Percentiles rank a stretch among this genome's conserved stretches.
These are phyloP conservation scores for Hypoxylon lienhwacheense DNA, from an alignment of 495 filamentous ascomycete genomes.

Conservation along the genomic window DNA sequence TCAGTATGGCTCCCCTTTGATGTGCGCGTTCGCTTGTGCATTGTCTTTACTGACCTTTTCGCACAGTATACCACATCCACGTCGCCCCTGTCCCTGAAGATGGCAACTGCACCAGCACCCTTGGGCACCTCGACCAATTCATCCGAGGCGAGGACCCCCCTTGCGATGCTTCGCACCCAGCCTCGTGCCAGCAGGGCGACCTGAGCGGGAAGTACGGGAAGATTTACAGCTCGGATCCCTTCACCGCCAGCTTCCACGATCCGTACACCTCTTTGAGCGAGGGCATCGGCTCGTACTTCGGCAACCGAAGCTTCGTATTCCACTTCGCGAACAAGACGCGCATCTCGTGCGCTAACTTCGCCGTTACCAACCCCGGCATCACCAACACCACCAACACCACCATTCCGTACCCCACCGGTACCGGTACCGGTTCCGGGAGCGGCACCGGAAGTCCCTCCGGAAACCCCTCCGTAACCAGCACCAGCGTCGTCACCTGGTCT, in stretches of 20 bases:
- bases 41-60: slow-evolving; percentile 8
- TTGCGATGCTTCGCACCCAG: slow-evolving; percentile 63
- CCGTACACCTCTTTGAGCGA: slow-evolving; percentile 63
- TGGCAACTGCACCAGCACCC: slow-evolving; percentile 77
- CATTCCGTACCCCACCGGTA: slow-evolving; percentile 18
- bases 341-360: slow-evolving; percentile 73
- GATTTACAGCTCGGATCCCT: slow-evolving; percentile 52
- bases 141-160: slow-evolving; percentile 62
- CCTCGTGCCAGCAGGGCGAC: slow-evolving; percentile 83
- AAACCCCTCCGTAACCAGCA: slow-evolving; percentile 20
- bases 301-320: slow-evolving; percentile 76
- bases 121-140: slow-evolving; percentile 60
- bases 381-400: slow-evolving; percentile 16
- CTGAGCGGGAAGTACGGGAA: slow-evolving; percentile 78
- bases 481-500: slow-evolving; percentile 4
- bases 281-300: slow-evolving; percentile 68
- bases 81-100: slow-evolving; percentile 66
- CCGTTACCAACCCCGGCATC: slow-evolving; percentile 23
- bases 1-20: slow-evolving; percentile 57
- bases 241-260: slow-evolving; percentile 61
- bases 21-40: not conserved
- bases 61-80: slow-evolving; percentile 83
- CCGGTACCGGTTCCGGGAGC: too few relatives aligned
- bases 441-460: too few relatives aligned
- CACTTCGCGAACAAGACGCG: slow-evolving; percentile 72